Evolutionary conservation across 2,329 filamentous ascomycete genomes (phyloP).

Genomic region (Aspergillus sp.): DNA sequence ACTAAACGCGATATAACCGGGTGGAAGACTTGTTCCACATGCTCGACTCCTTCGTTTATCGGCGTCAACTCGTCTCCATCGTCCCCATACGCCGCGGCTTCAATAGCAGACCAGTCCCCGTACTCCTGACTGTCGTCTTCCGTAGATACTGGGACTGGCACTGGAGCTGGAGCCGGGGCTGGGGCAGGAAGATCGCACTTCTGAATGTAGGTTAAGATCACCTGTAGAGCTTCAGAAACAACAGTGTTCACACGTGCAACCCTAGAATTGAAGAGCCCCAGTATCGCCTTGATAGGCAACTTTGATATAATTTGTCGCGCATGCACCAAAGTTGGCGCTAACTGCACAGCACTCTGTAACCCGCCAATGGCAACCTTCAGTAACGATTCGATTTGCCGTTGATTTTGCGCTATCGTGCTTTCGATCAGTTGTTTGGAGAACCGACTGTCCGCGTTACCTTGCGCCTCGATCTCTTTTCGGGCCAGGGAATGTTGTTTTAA

Average conservation of each 20-base stretch:
- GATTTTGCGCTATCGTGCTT: slow-evolving; percentile 49
- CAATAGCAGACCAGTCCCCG: slow-evolving; percentile 52
- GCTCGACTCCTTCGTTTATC: slow-evolving; percentile 19
- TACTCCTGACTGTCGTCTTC: slow-evolving; percentile 61
- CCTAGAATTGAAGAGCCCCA: slow-evolving; percentile 48
- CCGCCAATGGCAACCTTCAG: slow-evolving; percentile 48
- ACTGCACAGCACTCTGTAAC: slow-evolving; percentile 43
- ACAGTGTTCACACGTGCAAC: slow-evolving; percentile 38
- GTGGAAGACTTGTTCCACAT: slow-evolving; percentile 40
- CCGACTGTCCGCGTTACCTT: slow-evolving; percentile 32
- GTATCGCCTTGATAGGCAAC: slow-evolving; percentile 39
- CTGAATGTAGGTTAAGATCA: slow-evolving; percentile 38
- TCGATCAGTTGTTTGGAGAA: slow-evolving; percentile 45
- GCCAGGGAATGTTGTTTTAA: slow-evolving; percentile 51
- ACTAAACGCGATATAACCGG: slow-evolving; percentile 48
- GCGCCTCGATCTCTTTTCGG: slow-evolving; percentile 52
- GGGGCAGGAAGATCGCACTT: slow-evolving; percentile 20
- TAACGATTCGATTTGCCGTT: slow-evolving; percentile 50
- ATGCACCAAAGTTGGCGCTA: slow-evolving; percentile 33
- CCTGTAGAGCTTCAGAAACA: slow-evolving; percentile 45
- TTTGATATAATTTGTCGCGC: slow-evolving; percentile 40
- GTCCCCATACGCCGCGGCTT: slow-evolving; percentile 35
- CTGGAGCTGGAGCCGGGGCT: slow-evolving; percentile 10
- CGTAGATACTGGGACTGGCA: slow-evolving; percentile 14
- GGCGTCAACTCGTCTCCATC: slow-evolving; percentile 10